Conservation (phyloP, 2,329 filamentous ascomycete genomes). For the Aureobasidium zeae region DNA sequence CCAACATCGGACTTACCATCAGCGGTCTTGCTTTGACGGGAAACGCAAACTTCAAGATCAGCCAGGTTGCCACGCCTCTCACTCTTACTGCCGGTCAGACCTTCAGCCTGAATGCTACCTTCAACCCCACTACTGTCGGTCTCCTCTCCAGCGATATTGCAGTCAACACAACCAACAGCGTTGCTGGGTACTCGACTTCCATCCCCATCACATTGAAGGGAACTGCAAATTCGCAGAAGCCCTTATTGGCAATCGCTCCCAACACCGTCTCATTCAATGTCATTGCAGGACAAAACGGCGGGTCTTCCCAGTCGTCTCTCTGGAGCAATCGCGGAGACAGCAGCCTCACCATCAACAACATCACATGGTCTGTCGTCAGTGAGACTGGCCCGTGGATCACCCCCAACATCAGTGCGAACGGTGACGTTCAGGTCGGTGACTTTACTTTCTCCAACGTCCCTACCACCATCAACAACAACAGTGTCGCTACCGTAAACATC, state of each 20-base stretch:
- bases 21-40: slow-evolving; percentile 32
- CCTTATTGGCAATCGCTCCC: slow-evolving; percentile 42
- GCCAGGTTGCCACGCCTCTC: slow-evolving; percentile 25
- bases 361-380: slow-evolving; percentile 38
- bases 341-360: slow-evolving; percentile 35
- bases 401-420: slow-evolving; percentile 29
- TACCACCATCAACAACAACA: slow-evolving; percentile 34
- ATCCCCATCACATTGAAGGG: slow-evolving; percentile 43
- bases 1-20: slow-evolving; percentile 38
- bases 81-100: slow-evolving; percentile 31
- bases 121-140: slow-evolving; percentile 41
- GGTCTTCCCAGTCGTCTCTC: slow-evolving; percentile 37
- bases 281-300: slow-evolving; percentile 36
- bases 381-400: slow-evolving; percentile 39
- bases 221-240: slow-evolving; percentile 38
- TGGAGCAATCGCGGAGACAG: slow-evolving; percentile 44
- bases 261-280: slow-evolving; percentile 42
- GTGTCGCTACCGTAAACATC: slow-evolving; percentile 35
- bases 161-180: slow-evolving; percentile 41
- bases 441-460: slow-evolving; percentile 45
- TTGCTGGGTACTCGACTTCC: slow-evolving; percentile 38
- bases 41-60: slow-evolving; percentile 33
- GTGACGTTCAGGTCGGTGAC: slow-evolving; percentile 34
- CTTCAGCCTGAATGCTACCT: slow-evolving; percentile 35
- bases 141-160: slow-evolving; percentile 40